Evolutionary conservation across 768 basidiomycete genomes (phyloP), one percentile per base, ranked within the genome.

Genomic region (Coprinopsis sp.): DNA sequence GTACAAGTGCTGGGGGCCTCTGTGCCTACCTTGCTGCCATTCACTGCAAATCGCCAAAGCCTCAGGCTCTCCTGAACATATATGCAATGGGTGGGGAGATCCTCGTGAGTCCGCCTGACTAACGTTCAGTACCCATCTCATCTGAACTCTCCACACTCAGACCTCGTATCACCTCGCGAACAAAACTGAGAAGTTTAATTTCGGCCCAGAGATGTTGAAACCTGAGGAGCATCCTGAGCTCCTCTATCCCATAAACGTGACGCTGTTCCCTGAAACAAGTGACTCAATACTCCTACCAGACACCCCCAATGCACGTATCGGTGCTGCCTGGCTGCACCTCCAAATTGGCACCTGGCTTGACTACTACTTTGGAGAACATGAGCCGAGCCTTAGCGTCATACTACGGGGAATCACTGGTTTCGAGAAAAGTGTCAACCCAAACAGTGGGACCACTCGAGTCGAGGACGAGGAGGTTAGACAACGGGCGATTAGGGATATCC

Each of bases 381-480:
- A 61, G 2, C 67, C 70, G 16, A 78, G 79, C 48, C 59, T 84
- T 18, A 82, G 79, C 51, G 60, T 46, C 1, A 13, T 37, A 6
- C 65, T 83, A 12, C 68, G 74, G 54, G 5, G 49, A 51, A 10
- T n/a, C 7, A 16, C 14, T 22, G 0, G 90, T 89, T 60, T 98
- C 95, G 23, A 85, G 75, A 4, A 71, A 69, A 1, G 33, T 83
- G 56, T 96, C 94, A 97, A 93, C 2, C 95, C 95, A 19, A 85
- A 76, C 33, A 76, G 70, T 57, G 96, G 91, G 94, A 98, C 97
- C 0, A 95, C 95, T 57, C 97, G 94, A 60, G 69, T 0, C 94
- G 97, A 41, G 94, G 85, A 19, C 84, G 37, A 95, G 61, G n/a
- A 72, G 53, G 0, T 79, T 73, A 5, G 97, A 88, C 4, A 93